A percentile compares a stretch with the other conserved stretches of the same genome.
Evolutionary conservation across 257 asterid species (phyloP).

Genomic region (Anisodus acutangulus): DNA sequence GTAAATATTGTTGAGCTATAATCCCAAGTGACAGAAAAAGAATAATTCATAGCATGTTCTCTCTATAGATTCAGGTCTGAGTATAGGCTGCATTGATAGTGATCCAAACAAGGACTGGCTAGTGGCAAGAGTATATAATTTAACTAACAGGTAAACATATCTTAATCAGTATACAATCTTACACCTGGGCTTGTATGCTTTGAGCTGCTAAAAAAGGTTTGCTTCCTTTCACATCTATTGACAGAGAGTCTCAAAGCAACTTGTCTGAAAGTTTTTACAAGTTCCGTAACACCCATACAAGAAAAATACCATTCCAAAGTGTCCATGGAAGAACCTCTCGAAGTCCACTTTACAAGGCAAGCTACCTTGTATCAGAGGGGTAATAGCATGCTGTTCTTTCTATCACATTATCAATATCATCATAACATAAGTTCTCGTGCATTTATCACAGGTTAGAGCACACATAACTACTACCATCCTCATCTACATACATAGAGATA

Average conservation of each 20-base stretch:
- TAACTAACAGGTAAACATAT: neutral
- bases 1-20: neutral
- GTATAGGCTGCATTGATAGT: neutral
- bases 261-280: neutral
- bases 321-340: neutral
- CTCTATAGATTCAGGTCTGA: slow-evolving; percentile 15
- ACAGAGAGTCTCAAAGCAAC: too few species aligned
- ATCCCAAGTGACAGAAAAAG: neutral
- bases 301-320: neutral
- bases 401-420: neutral
- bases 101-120: slow-evolving; percentile 19
- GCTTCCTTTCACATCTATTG: too few species aligned
- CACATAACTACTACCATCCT: neutral
- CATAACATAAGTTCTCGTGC: neutral
- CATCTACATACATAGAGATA: neutral
- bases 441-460: neutral
- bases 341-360: neutral
- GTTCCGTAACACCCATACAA: neutral
- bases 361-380: neutral
- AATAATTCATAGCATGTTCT: neutral
- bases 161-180: neutral
- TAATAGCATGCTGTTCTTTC: too few species aligned
- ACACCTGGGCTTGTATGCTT: neutral
- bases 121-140: neutral
- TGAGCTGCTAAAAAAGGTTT: too few species aligned